A percentile compares a stretch with the other conserved stretches of the same genome.
Conservation (phyloP, 2,329 filamentous ascomycete species). For the Rutstroemia sp. region DNA sequence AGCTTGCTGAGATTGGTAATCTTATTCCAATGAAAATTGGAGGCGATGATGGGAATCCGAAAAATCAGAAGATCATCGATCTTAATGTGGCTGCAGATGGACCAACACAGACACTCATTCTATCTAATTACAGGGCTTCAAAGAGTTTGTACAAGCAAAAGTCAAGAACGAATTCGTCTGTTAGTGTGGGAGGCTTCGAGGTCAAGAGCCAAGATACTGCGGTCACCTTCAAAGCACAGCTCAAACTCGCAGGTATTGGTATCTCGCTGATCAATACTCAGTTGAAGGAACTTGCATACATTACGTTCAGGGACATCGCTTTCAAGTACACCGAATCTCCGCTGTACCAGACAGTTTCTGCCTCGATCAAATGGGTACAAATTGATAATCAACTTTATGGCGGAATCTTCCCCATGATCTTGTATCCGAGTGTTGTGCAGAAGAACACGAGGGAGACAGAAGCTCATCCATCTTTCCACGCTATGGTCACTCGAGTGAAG, state of each 20-base stretch:
- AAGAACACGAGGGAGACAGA: conserved; percentile 94
- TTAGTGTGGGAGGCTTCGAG: conserved; percentile 68
- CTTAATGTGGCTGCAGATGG: conserved; percentile 94
- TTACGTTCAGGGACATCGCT: conserved; percentile 87
- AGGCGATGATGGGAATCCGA: conserved; percentile 38
- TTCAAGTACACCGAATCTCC: conserved; percentile 90
- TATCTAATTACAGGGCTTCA: conserved; percentile 89
- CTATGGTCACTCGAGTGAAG: conserved; percentile 88
- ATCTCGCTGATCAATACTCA: conserved; percentile 91
- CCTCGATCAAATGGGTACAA: conserved; percentile 97
- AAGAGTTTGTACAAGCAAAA: conserved; percentile 79
- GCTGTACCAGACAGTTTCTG: conserved; percentile 82
- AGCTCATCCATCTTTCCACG: conserved; percentile 88
- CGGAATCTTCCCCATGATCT: conserved; percentile 92
- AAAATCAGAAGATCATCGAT: conserved; percentile 80
- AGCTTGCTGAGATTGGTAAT: conserved; percentile 93
- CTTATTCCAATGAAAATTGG: conserved; percentile 87
- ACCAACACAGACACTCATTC: conserved; percentile 85
- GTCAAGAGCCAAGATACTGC: conserved; percentile 87
- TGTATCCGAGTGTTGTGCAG: conserved; percentile 95
- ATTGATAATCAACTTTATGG: conserved; percentile 98
- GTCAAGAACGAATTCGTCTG: conserved; percentile 43
- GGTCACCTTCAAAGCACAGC: conserved; percentile 80
- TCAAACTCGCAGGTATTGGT: conserved; percentile 84
- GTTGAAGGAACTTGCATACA: conserved; percentile 83